Evolutionary conservation across 176 grass and related monocot species (phyloP).

Genomic region (Ensete glaucum): DNA sequence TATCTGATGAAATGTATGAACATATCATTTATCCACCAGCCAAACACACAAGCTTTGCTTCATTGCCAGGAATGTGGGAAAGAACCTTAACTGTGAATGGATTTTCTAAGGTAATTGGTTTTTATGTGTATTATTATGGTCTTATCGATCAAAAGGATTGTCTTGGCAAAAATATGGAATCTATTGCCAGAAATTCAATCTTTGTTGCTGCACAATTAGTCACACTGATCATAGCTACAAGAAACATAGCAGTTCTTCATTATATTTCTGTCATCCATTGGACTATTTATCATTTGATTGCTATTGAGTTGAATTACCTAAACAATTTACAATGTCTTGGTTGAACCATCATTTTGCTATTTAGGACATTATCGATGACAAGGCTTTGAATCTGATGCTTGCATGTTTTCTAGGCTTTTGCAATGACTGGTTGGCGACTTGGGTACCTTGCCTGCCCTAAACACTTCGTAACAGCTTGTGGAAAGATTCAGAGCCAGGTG

Average conservation of each 20-base stretch:
- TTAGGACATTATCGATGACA: neutral
- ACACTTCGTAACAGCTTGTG: slow-evolving; percentile 69
- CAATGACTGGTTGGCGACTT: slow-evolving; percentile 95
- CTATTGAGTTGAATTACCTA: neutral
- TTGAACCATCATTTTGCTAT: neutral
- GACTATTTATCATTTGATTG: neutral
- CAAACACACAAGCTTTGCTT: slow-evolving; percentile 61
- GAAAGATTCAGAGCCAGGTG: slow-evolving; percentile 95
- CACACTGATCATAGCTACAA: neutral
- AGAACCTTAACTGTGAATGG: slow-evolving; percentile 64
- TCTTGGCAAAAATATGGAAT: neutral
- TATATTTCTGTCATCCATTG: neutral
- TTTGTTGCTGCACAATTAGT: neutral
- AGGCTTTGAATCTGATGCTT: slow-evolving; percentile 1
- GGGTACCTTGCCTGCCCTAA: slow-evolving; percentile 82
- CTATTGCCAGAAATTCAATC: neutral
- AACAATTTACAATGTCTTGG: neutral
- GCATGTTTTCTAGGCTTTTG: slow-evolving; percentile 62
- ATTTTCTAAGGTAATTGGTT: slow-evolving; percentile 56
- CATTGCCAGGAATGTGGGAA: slow-evolving; percentile 63
- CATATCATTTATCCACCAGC: slow-evolving; percentile 59
- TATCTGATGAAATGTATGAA: slow-evolving; percentile 87
- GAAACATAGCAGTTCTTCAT: neutral
- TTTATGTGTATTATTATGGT: neutral
- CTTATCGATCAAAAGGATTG: neutral